A percentile compares a stretch with the other conserved stretches of the same genome.
Evolutionary conservation across 495 filamentous ascomycete genomes (phyloP).

Genomic region (Clohesyomyces aquaticus): DNA sequence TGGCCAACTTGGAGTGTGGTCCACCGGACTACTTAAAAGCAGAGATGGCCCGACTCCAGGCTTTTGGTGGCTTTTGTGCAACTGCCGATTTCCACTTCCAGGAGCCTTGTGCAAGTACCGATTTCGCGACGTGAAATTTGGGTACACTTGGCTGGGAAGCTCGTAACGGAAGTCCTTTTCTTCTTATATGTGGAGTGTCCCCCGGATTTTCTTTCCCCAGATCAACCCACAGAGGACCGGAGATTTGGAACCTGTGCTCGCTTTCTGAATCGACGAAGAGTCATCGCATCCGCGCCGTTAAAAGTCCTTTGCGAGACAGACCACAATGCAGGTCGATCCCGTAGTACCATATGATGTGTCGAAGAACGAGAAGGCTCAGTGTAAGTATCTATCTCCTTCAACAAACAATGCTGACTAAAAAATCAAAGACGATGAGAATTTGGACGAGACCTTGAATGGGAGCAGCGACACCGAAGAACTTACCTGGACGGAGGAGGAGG

Average conservation of each 20-base stretch:
- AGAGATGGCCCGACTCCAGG: conserved; percentile 8
- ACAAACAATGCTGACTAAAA: not conserved
- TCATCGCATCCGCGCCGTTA: not conserved
- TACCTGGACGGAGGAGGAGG: conserved; percentile 49
- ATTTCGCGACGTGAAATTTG: not conserved
- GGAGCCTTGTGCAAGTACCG: not conserved
- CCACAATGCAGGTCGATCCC: not conserved
- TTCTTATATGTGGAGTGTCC: conserved; percentile 27
- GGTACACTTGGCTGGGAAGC: not conserved
- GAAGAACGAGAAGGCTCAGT: conserved; percentile 25
- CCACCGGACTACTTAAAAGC: conserved; percentile 17
- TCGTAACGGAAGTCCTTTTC: conserved; percentile 11
- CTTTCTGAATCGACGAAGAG: not conserved
- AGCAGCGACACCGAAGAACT: conserved; percentile 35
- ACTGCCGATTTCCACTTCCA: conserved; percentile 29
- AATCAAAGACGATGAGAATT: conserved; percentile 23
- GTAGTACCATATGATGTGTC: not conserved
- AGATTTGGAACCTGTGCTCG: not conserved
- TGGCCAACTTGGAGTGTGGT: not conserved
- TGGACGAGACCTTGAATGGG: not conserved
- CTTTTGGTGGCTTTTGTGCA: conserved; percentile 5
- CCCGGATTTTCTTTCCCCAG: conserved; percentile 19
- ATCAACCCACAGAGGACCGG: not conserved
- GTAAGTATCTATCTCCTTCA: conserved; percentile 2
- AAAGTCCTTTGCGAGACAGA: not conserved